Conservation (phyloP, 768 basidiomycete genomes). For the Gloeophyllum trabeum region DNA sequence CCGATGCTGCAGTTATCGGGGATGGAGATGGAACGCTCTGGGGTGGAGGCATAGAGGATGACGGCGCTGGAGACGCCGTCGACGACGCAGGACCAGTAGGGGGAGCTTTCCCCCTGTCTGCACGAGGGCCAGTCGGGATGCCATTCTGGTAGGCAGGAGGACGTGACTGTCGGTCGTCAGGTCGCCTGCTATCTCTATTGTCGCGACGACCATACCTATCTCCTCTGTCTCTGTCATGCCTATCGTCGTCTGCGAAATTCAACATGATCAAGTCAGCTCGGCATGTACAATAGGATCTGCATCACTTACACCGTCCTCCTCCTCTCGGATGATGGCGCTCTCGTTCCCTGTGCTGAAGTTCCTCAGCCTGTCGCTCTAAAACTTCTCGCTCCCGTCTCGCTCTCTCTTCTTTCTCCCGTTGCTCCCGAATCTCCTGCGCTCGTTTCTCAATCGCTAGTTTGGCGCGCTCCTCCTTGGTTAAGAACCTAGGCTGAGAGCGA, state of each 20-base stretch:
- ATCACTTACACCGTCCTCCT: conserved; percentile 29
- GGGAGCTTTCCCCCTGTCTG: conserved; percentile 45
- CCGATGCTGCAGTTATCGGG: conserved; percentile 24
- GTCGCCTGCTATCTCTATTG: conserved; percentile 28
- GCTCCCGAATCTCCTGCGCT: conserved; percentile 67
- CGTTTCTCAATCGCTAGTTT: conserved; percentile 83
- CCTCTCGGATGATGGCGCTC: conserved; percentile 27
- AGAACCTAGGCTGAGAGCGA: conserved; percentile 72
- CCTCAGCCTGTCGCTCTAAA: conserved; percentile 70
- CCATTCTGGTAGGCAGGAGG: conserved; percentile 38
- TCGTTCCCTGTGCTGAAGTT: conserved; percentile 38
- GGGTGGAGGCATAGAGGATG: conserved; percentile 41
- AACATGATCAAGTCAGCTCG: conserved; percentile 2
- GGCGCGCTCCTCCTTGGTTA: conserved; percentile 87
- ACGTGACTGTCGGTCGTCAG: conserved; percentile 21
- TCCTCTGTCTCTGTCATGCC: conserved; percentile 17
- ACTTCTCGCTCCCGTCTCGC: conserved; percentile 49
- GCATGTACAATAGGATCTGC: neutral
- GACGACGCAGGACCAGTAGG: conserved; percentile 17
- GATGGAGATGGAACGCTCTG: conserved; percentile 16
- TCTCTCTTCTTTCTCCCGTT: conserved; percentile 56
- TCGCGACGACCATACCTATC: conserved; percentile 31
- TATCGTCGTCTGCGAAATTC: conserved; percentile 23
- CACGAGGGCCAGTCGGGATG: conserved; percentile 79
- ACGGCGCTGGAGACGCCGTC: conserved; percentile 17